Evolutionary conservation across 768 basidiomycete genomes (phyloP).

Genomic region (Trichaptum fuscoviolaceum): DNA sequence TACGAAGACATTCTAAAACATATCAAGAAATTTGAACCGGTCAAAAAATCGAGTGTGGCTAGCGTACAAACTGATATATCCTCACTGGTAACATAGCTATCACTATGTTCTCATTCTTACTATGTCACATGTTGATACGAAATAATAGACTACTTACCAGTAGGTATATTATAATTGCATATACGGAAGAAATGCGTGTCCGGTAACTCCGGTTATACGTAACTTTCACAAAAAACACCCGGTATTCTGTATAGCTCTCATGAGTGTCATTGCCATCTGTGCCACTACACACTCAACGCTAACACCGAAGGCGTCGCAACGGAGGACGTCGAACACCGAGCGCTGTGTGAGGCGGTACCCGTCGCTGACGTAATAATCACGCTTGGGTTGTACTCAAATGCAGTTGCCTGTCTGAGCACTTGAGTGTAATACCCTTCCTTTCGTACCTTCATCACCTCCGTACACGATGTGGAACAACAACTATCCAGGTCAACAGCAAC

Average conservation of each 20-base stretch:
- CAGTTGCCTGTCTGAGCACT: neutral
- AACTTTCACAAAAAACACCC: too few relatives aligned
- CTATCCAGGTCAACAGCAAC: constrained; percentile 5
- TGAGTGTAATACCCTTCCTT: neutral
- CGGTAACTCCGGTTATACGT: too few relatives aligned
- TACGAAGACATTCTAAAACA: neutral
- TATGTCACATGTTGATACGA: too few relatives aligned
- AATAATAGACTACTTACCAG: too few relatives aligned
- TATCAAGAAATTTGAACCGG: neutral
- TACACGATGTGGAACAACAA: constrained; percentile 5
- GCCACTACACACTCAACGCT: neutral
- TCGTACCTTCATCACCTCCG: neutral
- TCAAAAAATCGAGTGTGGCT: neutral
- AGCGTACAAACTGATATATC: neutral
- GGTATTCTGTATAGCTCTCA: too few relatives aligned
- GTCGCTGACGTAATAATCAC: neutral
- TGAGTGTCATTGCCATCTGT: neutral
- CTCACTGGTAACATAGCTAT: too few relatives aligned
- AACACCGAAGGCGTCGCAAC: neutral
- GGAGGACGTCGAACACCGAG: too few relatives aligned
- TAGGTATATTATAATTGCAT: too few relatives aligned
- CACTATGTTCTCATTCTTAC: too few relatives aligned
- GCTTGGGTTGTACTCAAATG: neutral
- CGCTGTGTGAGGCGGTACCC: neutral
- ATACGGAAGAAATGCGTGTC: too few relatives aligned